These are phyloP conservation scores for Trichoderma brevicompactum DNA, from an alignment of 2,329 filamentous ascomycete species.

Conservation along the genomic window DNA sequence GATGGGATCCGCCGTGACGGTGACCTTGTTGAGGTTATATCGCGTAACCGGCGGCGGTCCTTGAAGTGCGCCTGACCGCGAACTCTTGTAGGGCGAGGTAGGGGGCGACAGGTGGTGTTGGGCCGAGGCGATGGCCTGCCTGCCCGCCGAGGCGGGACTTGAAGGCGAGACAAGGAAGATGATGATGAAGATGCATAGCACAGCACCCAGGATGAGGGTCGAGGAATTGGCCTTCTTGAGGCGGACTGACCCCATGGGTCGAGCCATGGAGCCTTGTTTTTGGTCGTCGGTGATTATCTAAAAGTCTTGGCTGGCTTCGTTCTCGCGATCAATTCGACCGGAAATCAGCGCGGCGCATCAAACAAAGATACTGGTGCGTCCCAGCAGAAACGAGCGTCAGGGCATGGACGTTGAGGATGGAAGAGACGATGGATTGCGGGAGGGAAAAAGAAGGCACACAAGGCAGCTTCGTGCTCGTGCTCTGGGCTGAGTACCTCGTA, in stretches of 20 bases:
- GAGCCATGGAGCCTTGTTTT: slow-evolving; percentile 50
- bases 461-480: background rate
- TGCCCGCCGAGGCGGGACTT: slow-evolving; percentile 49
- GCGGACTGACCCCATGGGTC: slow-evolving; percentile 67
- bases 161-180: slow-evolving; percentile 63
- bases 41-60: slow-evolving; percentile 82
- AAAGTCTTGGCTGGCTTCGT: background rate
- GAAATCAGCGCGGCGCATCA: slow-evolving; percentile 20
- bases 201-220: slow-evolving; percentile 71
- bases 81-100: slow-evolving; percentile 49
- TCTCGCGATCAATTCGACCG: slow-evolving; percentile 22
- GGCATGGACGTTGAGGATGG: slow-evolving; percentile 24
- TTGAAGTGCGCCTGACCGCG: slow-evolving; percentile 39
- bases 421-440: background rate
- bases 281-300: background rate
- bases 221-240: slow-evolving; percentile 80
- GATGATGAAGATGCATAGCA: slow-evolving; percentile 74
- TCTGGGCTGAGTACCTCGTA: background rate
- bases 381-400: slow-evolving; percentile 23
- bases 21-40: slow-evolving; percentile 95
- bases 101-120: slow-evolving; percentile 51
- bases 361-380: slow-evolving; percentile 18
- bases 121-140: slow-evolving; percentile 53
- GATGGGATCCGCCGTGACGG: slow-evolving; percentile 75
- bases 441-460: too few relatives aligned